A percentile compares a stretch with the other conserved stretches of the same genome.
Conservation (phyloP, 768 basidiomycete genomes). For the Tubosaeta sp. region DNA sequence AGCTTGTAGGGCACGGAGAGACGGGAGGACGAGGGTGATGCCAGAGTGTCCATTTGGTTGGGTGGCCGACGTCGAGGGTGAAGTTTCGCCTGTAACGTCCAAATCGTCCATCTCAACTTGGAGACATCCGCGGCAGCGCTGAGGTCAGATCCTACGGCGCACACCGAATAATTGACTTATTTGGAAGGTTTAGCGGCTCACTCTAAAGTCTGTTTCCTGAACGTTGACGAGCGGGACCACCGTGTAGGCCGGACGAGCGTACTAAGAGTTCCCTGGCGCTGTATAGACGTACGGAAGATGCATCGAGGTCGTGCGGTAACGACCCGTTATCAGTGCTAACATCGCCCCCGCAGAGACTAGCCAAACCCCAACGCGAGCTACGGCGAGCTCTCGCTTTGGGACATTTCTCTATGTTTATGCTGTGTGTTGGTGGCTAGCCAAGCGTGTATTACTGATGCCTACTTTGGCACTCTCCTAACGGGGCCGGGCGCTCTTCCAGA, state of each 20-base stretch:
- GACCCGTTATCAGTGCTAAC: neutral
- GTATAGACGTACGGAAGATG: too few species aligned
- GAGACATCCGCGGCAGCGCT: constrained; percentile 4
- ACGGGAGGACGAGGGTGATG: constrained; percentile 62
- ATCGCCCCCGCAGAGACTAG: too few species aligned
- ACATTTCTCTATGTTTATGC: too few species aligned
- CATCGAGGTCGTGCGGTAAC: too few species aligned
- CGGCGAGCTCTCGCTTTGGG: too few species aligned
- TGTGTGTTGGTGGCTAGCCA: too few species aligned
- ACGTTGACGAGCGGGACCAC: too few species aligned
- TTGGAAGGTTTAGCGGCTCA: constrained; percentile 2
- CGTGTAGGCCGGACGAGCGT: too few species aligned
- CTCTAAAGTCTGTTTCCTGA: neutral
- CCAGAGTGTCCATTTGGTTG: constrained; percentile 37
- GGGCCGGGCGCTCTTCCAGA: neutral
- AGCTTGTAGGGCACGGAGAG: constrained; percentile 59
- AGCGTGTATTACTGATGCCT: neutral
- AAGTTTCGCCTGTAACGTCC: constrained; percentile 28
- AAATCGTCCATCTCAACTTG: constrained; percentile 31
- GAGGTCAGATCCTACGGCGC: neutral
- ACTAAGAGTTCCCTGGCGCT: too few species aligned
- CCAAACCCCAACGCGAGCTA: too few species aligned
- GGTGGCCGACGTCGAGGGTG: constrained; percentile 27
- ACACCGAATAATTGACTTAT: constrained; percentile 8
- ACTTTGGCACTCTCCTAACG: neutral